Base-by-base conservation (phyloP, 1,284 basidiomycete genomes). In the Ceratorhiza oryzae-sativae region DNA sequence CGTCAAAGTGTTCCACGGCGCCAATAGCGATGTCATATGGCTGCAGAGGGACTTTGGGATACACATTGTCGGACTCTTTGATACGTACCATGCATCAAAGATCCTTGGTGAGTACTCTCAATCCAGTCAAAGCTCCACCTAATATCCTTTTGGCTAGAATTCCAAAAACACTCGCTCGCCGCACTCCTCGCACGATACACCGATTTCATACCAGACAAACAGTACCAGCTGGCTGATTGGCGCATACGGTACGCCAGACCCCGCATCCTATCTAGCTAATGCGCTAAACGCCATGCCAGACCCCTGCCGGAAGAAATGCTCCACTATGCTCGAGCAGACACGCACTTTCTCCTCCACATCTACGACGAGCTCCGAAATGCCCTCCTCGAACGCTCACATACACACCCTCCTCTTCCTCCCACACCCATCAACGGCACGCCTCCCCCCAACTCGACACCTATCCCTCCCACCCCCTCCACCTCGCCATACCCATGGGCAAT, bases 171-270 rank as follows among this genome's bases (percentile, higher is more conserved):
- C 76, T 90, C 91, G 0, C 87, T 99, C 9, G 92, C 92, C 0
- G 87, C 89, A 55, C 84, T 99, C 10, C 86, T 99, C n/a, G 87
- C 90, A 77, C 90, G 91, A 82, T 98, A 95, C 78, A 95, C 93
- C 78, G 88, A 93, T 77, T 96, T 96, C 77, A 86, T 87, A n/a
- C 88, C 97, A 0, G 97, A 99, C 82, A 99, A 99, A 81, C 87
- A 93, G 23, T 98, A 96, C 79, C 97, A 98, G 79, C 84, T 95
- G 18, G 97, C 97, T 10, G 97, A 99, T 80, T 99, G 97, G 97
- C 88, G 97, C 30, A 94, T 98, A 76, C 86, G 92, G 90, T 90
- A 72, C 27, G 84, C 77, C n/a, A 4, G 20, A 1, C 20, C 12
- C 41, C 23, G 27, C 34, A 20, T 32, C 18, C 46, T 58, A 25